phyloP scores from a whole-genome alignment of 345 rosid genomes.

The Hibiscus syriacus region DNA sequence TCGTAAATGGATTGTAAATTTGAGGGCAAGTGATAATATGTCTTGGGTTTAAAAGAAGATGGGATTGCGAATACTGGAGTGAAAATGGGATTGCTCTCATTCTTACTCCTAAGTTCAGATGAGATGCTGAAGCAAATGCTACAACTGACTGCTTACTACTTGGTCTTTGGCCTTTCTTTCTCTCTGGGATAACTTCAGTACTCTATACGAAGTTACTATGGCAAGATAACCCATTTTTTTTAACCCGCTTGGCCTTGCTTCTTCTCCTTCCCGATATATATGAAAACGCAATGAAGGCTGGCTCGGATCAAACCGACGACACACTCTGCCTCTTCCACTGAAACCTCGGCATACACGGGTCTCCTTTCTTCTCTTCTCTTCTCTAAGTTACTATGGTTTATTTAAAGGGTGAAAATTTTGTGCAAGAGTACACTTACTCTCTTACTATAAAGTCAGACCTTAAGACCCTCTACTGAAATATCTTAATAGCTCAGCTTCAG shows the following conservation, averaged over 20 bases:
- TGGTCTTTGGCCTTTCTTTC: neutral
- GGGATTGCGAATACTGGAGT: neutral
- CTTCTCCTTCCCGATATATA: neutral
- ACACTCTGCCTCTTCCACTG: too few relatives aligned
- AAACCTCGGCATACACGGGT: neutral
- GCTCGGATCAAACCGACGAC: too few relatives aligned
- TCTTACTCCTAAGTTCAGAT: neutral
- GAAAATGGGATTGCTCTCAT: neutral
- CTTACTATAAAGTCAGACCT: too few relatives aligned
- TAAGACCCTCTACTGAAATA: neutral
- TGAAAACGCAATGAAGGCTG: neutral
- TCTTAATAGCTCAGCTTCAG: neutral
- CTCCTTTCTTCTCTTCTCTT: neutral
- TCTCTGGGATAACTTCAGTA: neutral
- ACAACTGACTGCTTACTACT: neutral
- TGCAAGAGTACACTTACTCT: too few relatives aligned
- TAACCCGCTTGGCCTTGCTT: neutral
- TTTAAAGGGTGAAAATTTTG: too few relatives aligned
- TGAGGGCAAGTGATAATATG: neutral
- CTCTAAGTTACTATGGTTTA: too few relatives aligned
- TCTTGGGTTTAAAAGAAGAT: neutral
- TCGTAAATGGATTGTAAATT: too few relatives aligned
- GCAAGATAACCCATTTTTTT: neutral
- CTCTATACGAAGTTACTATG: neutral
- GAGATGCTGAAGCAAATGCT: too few relatives aligned